These are phyloP conservation scores for Stephania yunnanensis DNA, from an alignment of 164 flowering plant genomes.

Conservation along the genomic window DNA sequence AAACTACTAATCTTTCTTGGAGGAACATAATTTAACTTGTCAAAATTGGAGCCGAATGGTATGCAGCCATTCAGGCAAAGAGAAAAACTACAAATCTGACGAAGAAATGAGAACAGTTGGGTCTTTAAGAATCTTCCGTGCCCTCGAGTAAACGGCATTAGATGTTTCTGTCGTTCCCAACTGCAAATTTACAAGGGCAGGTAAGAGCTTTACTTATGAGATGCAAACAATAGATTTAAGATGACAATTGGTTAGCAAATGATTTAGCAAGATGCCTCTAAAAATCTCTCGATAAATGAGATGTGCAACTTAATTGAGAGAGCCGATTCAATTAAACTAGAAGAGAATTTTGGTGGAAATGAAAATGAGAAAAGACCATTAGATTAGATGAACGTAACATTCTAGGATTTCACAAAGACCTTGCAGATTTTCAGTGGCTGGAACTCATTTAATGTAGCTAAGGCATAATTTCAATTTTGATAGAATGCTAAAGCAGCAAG, in stretches of 20 bases:
- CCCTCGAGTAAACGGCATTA: conserved; percentile 67
- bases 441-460: not conserved
- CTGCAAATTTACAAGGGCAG: conserved; percentile 30
- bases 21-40: not conserved
- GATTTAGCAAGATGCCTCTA: not conserved
- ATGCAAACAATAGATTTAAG: not conserved
- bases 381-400: no score
- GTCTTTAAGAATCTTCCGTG: conserved; percentile 55
- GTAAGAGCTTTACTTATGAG: not conserved
- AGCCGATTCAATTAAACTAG: not conserved
- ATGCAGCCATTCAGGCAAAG: not conserved
- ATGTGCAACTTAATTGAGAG: not conserved
- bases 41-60: conserved; percentile 24
- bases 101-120: conserved; percentile 24
- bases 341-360: not conserved
- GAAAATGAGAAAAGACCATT: not conserved
- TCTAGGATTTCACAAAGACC: not conserved
- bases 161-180: conserved; percentile 77
- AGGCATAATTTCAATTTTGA: not conserved
- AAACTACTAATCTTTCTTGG: not conserved
- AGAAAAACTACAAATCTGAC: conserved; percentile 13
- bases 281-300: not conserved
- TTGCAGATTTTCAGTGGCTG: not conserved
- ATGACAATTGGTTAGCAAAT: no score
- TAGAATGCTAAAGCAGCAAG: not conserved